Conservation (phyloP, 176 grass and related monocot genomes). For the Aegilops longissima region DNA sequence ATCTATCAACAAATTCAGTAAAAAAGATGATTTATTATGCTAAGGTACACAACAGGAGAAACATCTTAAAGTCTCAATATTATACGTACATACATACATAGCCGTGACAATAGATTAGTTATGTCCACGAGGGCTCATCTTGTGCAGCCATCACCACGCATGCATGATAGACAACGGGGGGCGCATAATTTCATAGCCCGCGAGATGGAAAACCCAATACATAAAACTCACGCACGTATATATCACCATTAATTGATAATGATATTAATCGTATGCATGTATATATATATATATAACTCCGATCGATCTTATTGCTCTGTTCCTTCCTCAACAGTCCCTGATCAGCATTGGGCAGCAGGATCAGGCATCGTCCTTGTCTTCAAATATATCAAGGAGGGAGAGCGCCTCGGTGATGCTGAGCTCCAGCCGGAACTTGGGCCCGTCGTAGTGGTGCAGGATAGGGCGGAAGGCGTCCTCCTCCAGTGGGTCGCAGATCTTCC, state of each 20-base stretch:
- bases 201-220: constrained; percentile 7
- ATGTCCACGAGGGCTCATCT: constrained; percentile 14
- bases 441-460: constrained; percentile 98
- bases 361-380: constrained; percentile 70
- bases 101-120: not conserved
- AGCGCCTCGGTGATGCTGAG: constrained; percentile 82
- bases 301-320: not conserved
- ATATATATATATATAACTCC: not conserved
- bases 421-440: constrained; percentile 96
- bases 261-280: not conserved
- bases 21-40: too few relatives aligned
- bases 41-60: too few relatives aligned
- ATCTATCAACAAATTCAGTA: too few relatives aligned
- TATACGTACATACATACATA: not conserved
- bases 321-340: not conserved
- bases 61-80: not conserved
- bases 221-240: not conserved
- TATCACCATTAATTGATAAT: constrained; percentile 5
- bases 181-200: constrained; percentile 28
- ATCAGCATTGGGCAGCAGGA: not conserved
- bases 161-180: not conserved
- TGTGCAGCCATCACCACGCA: constrained; percentile 10
- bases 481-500: constrained; percentile 74
- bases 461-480: constrained; percentile 98
- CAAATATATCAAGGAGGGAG: constrained; percentile 83